Percentiles rank a stretch among this genome's conserved stretches.
Evolutionary conservation across 345 rosid species (phyloP).

Genomic region (Heritiera fomes): DNA sequence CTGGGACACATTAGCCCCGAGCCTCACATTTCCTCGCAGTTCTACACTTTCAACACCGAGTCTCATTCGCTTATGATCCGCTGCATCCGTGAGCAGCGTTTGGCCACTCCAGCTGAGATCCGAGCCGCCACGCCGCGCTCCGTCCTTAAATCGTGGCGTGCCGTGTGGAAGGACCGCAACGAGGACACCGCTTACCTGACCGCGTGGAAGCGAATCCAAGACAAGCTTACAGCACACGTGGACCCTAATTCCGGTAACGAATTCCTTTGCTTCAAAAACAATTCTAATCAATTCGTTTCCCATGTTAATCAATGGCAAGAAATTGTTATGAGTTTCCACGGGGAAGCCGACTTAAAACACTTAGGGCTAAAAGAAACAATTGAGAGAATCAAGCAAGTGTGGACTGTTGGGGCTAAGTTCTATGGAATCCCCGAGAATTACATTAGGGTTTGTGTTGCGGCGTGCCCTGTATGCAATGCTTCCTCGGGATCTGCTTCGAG

Average conservation of each 20-base stretch:
- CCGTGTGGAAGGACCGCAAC: slow-evolving; percentile 97
- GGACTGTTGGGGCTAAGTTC: slow-evolving; percentile 96
- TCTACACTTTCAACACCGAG: slow-evolving; percentile 93
- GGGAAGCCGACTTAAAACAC: slow-evolving; percentile 90
- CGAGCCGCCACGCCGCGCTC: slow-evolving; percentile 74
- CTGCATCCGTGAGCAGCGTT: slow-evolving; percentile 83
- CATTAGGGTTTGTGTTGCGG: slow-evolving; percentile 94
- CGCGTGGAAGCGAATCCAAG: slow-evolving; percentile 98
- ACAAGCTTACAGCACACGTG: slow-evolving; percentile 76
- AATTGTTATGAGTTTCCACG: slow-evolving; percentile 87
- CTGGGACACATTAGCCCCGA: slow-evolving; percentile 65
- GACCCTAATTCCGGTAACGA: slow-evolving; percentile 74
- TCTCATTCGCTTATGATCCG: slow-evolving; percentile 95
- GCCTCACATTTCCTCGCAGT: slow-evolving; percentile 88
- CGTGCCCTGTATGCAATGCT: slow-evolving; percentile 78
- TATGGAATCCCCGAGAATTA: slow-evolving; percentile 97
- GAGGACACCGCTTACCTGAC: slow-evolving; percentile 98
- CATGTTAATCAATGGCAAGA: slow-evolving; percentile 95
- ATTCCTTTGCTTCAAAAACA: slow-evolving; percentile 88
- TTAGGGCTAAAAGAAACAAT: slow-evolving; percentile 88
- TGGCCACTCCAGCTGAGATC: slow-evolving; percentile 87
- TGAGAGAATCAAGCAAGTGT: slow-evolving; percentile 88
- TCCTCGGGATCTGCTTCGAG: slow-evolving; percentile 72
- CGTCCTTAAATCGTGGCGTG: slow-evolving; percentile 90
- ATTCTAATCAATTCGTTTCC: slow-evolving; percentile 83